Conservation (phyloP, 2,329 filamentous ascomycete species). For the Ophiostoma quercus region DNA sequence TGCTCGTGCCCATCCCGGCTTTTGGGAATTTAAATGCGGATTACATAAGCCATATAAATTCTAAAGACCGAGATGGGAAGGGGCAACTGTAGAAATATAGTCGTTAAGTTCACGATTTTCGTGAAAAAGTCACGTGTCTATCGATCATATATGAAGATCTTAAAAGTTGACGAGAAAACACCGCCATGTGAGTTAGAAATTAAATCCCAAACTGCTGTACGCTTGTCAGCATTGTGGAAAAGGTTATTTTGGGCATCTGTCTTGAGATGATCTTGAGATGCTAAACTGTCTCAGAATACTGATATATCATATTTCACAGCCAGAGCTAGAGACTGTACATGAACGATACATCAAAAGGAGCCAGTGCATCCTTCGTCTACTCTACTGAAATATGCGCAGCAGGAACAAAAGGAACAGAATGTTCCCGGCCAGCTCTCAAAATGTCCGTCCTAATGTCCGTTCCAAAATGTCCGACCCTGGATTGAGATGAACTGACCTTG, state of each 20-base stretch:
- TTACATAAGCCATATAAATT: neutral
- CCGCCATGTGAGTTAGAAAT: no score
- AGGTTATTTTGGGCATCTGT: neutral
- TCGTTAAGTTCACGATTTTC: neutral
- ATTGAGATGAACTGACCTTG: neutral
- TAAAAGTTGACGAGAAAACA: no score
- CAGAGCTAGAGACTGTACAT: neutral
- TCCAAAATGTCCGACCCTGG: neutral
- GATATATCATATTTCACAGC: neutral
- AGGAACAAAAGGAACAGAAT: neutral
- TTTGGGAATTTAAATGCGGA: neutral
- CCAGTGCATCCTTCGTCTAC: neutral
- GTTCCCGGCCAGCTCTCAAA: neutral
- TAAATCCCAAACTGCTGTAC: no score
- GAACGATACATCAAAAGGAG: neutral
- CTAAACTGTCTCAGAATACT: neutral
- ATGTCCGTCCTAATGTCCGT: constrained; percentile 6
- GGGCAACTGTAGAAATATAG: neutral
- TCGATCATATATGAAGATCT: neutral
- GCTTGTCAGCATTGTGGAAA: neutral
- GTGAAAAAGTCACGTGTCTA: neutral
- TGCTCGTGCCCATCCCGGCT: neutral
- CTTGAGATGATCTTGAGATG: neutral
- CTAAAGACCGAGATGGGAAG: no score
- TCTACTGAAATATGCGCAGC: no score